These are phyloP conservation scores for Hansenula sp. DNA, from an alignment of 1,139 yeast species.

Conservation along the genomic window DNA sequence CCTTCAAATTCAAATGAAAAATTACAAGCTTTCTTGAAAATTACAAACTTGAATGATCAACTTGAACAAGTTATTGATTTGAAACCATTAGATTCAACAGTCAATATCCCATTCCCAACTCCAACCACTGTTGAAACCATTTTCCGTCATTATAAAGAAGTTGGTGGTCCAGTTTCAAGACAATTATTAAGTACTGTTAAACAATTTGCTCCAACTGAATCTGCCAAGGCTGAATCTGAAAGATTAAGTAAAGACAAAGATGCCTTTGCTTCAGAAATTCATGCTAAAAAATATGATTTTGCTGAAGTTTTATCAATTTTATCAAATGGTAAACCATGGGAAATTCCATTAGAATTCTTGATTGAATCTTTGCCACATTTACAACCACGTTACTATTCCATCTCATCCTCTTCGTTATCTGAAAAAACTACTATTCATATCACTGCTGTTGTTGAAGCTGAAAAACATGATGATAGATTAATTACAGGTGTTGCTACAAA, in stretches of 20 bases:
- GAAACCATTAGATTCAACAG: slow-evolving; percentile 70
- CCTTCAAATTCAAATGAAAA: slow-evolving; percentile 83
- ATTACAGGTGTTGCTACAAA: slow-evolving; percentile 83
- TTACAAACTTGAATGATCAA: slow-evolving; percentile 56
- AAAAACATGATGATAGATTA: slow-evolving; percentile 17
- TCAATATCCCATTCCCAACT: slow-evolving; percentile 75
- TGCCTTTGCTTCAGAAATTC: slow-evolving; percentile 60
- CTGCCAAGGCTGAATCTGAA: slow-evolving; percentile 45
- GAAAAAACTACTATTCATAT: slow-evolving; percentile 74
- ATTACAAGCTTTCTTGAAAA: slow-evolving; percentile 56
- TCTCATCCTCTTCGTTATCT: slow-evolving; percentile 81
- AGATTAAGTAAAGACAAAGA: slow-evolving; percentile 66
- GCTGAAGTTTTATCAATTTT: slow-evolving; percentile 68
- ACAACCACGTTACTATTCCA: slow-evolving; percentile 95
- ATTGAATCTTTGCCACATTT: slow-evolving; percentile 77
- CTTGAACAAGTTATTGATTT: slow-evolving; percentile 57
- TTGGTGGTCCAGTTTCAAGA: slow-evolving; percentile 91
- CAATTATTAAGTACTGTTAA: slow-evolving; percentile 76
- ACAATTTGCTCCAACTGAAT: slow-evolving; percentile 74
- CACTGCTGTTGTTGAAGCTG: slow-evolving; percentile 85
- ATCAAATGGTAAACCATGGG: slow-evolving; percentile 67
- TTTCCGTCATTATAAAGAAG: slow-evolving; percentile 83
- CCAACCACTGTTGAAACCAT: slow-evolving; percentile 91
- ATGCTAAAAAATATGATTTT: slow-evolving; percentile 58
- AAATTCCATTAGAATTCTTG: slow-evolving; percentile 80